These are phyloP conservation scores for Cryphonectria naterciae DNA, from an alignment of 2,329 filamentous ascomycete species.

Conservation along the genomic window DNA sequence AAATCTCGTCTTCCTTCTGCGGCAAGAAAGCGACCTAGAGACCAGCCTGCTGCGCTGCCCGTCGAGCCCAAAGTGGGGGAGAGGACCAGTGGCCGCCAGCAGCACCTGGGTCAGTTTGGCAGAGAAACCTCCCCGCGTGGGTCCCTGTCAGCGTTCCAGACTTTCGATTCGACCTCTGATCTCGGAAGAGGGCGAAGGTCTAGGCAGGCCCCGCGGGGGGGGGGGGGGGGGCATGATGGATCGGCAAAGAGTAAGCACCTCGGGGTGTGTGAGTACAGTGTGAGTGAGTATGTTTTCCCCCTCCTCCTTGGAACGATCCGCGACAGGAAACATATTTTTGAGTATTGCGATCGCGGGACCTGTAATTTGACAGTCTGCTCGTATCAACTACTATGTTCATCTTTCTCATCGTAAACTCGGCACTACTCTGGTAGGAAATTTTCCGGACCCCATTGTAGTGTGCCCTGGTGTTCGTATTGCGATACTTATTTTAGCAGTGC, in stretches of 20 bases:
- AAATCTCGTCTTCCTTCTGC: background rate
- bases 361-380: background rate
- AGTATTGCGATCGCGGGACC: background rate
- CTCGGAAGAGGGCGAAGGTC: constrained; percentile 4
- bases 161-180: constrained; percentile 1
- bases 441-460: constrained; percentile 1
- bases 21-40: background rate
- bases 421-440: background rate
- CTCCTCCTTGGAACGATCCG: background rate
- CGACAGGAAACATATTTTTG: background rate
- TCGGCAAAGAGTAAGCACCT: constrained; percentile 9
- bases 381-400: background rate
- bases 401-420: background rate
- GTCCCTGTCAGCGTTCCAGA: constrained; percentile 20
- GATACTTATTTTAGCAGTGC: constrained; percentile 6
- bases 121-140: constrained; percentile 16
- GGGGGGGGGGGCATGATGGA: constrained; percentile 4
- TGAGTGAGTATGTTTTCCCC: too few relatives aligned
- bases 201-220: too few relatives aligned
- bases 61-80: background rate
- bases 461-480: constrained; percentile 1
- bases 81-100: too few relatives aligned
- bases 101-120: background rate
- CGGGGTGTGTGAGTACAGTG: background rate
- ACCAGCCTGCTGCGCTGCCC: background rate